Evolutionary conservation across 805 yeast species (phyloP).

Genomic region (Zygoascus tannicola): DNA sequence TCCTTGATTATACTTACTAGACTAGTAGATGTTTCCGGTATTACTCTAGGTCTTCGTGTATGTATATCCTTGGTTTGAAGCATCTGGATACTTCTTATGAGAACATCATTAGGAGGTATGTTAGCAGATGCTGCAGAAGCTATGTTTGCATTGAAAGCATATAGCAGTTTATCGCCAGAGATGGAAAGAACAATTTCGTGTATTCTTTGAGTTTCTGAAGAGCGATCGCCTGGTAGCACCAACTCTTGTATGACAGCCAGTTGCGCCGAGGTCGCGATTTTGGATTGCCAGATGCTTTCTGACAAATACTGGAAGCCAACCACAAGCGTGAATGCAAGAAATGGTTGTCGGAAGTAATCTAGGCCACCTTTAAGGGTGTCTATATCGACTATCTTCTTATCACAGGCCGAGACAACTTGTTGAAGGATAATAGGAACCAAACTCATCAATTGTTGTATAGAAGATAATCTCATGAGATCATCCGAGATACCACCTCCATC

Average conservation of each 20-base stretch:
- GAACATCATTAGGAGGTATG: conserved; percentile 5
- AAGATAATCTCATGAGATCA: conserved; percentile 58
- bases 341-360: conserved; percentile 79
- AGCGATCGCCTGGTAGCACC: conserved; percentile 33
- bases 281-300: conserved; percentile 32
- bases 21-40: conserved; percentile 4
- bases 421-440: conserved; percentile 66
- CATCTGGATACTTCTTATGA: conserved; percentile 1
- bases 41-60: conserved; percentile 1
- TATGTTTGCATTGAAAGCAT: conserved; percentile 5
- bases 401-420: conserved; percentile 58
- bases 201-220: conserved; percentile 39
- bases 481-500: conserved; percentile 82
- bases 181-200: conserved; percentile 34
- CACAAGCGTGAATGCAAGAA: conserved; percentile 48
- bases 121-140: conserved; percentile 5
- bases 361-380: conserved; percentile 65
- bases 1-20: conserved; percentile 17
- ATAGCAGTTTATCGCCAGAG: conserved; percentile 20
- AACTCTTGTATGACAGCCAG: conserved; percentile 32
- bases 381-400: conserved; percentile 44
- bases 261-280: conserved; percentile 30
- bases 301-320: conserved; percentile 46
- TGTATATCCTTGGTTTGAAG: neutral
- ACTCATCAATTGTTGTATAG: conserved; percentile 56